Conservation (phyloP, 768 basidiomycete genomes). For the Mycena belliarum region DNA sequence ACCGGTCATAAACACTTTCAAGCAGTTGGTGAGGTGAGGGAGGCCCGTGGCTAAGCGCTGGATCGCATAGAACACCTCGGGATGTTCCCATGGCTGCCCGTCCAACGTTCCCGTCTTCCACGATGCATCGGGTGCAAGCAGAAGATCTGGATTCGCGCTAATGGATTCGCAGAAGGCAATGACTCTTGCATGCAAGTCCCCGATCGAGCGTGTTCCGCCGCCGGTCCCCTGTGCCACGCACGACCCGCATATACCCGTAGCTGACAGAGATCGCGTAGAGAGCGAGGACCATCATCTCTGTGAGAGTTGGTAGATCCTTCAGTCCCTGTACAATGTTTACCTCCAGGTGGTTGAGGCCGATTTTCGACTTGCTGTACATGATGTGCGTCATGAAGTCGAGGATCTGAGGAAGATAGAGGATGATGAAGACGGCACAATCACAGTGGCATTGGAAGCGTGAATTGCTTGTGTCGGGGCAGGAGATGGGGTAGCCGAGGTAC, state of each 20-base stretch:
- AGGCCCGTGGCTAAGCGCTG: constrained; percentile 11
- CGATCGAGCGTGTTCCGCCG: not conserved
- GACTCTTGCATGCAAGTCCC: not conserved
- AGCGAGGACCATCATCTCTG: constrained; percentile 6
- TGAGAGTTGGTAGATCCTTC: constrained; percentile 27
- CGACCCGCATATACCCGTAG: not conserved
- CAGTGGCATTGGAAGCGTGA: constrained; percentile 34
- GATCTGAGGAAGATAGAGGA: constrained; percentile 26
- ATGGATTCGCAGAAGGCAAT: constrained; percentile 12
- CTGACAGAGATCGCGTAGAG: constrained; percentile 1
- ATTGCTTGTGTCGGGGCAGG: too few species aligned
- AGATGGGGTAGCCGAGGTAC: too few species aligned
- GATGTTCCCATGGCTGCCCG: constrained; percentile 28
- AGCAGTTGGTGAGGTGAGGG: constrained; percentile 19
- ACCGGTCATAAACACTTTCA: constrained; percentile 29
- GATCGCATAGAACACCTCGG: constrained; percentile 22
- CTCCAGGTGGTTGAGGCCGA: constrained; percentile 37
- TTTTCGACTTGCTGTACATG: constrained; percentile 30
- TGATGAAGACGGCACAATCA: constrained; percentile 27
- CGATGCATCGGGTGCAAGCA: constrained; percentile 21
- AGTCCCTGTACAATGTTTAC: constrained; percentile 29
- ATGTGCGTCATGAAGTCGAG: constrained; percentile 30
- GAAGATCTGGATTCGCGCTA: constrained; percentile 22
- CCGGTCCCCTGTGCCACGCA: not conserved
- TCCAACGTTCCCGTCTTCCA: constrained; percentile 24